Evolutionary conservation across 1,284 basidiomycete species (phyloP), one percentile per base, ranked within the genome.

Genomic region (Trichosporon coremiiforme): DNA sequence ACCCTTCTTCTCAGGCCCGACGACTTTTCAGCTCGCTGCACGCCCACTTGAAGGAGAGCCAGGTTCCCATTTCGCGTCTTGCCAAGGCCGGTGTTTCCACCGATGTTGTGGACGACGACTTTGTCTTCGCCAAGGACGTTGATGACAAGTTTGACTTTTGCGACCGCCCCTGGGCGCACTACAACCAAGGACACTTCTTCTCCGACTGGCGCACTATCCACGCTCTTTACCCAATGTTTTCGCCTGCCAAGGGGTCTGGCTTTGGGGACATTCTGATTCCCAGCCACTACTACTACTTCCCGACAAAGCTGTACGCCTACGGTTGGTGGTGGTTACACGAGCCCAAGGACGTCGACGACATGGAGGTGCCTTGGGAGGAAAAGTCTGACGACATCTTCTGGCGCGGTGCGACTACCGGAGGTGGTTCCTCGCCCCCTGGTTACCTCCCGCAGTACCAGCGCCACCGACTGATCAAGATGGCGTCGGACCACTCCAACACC

Each of bases 161-260:
- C 83, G 80, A 85, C 33, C 86, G 89, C 60, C 94, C 95, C 0
- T 90, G 91, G 84, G 89, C 91, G 36, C 93, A 91, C 76, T 90
- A 91, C 78, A 87, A 87, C 57, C 94, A 97, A 79, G 94, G 94
- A 8, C 94, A 94, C 80, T 97, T 96, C 83, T 98, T 96, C 87
- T 93, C 92, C 22, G 95, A 98, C 81, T 96, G 93, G 91, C 86
- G 95, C 20, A 92, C 90, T 0, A 90, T 95, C 69, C 88, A 91
- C 13, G 88, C 89, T 1, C 86, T 95, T 17, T 95, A 93, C 82
- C 95, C 95, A 6, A 88, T 98, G 66, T 91, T 97, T 81, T 95
- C 92, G 2, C 94, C 95, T 0, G 92, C 93, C 0, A 93, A 91
- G 78, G 89, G 90, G 0, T 85, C 85, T 35, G 95, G 95, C 0